These are phyloP conservation scores for Manihot esculenta DNA, from an alignment of 441 rosid species.

Conservation along the genomic window DNA sequence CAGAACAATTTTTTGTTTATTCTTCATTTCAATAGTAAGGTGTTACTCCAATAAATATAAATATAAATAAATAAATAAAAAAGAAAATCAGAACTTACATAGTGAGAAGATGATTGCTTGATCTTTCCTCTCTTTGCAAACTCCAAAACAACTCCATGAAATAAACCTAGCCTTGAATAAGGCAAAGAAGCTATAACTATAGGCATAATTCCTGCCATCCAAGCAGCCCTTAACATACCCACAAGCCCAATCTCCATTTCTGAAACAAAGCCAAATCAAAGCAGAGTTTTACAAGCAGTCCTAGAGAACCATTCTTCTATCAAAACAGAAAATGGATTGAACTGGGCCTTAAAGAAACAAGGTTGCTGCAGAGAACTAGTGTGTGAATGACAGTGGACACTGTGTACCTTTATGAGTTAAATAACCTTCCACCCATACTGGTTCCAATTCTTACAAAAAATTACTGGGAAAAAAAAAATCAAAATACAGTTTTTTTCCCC, in stretches of 20 bases:
- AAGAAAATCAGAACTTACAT: neutral
- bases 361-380: too few species aligned
- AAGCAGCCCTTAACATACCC: constrained; percentile 43
- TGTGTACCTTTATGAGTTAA: too few species aligned
- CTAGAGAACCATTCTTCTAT: neutral
- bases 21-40: neutral
- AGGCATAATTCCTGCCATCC: constrained; percentile 50
- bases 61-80: neutral
- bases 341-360: too few species aligned
- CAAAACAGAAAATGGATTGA: too few species aligned
- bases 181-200: constrained; percentile 47
- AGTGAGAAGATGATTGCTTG: constrained; percentile 37
- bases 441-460: too few species aligned
- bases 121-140: constrained; percentile 55
- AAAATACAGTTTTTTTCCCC: too few species aligned
- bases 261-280: constrained; percentile 20
- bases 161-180: constrained; percentile 24
- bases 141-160: constrained; percentile 36
- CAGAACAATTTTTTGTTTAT: neutral
- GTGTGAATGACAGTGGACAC: too few species aligned
- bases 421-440: too few species aligned
- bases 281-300: constrained; percentile 8
- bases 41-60: neutral
- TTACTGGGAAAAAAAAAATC: too few species aligned
- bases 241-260: constrained; percentile 43